Conservation (phyloP, 1,284 basidiomycete genomes). For the Tilletia indica region DNA sequence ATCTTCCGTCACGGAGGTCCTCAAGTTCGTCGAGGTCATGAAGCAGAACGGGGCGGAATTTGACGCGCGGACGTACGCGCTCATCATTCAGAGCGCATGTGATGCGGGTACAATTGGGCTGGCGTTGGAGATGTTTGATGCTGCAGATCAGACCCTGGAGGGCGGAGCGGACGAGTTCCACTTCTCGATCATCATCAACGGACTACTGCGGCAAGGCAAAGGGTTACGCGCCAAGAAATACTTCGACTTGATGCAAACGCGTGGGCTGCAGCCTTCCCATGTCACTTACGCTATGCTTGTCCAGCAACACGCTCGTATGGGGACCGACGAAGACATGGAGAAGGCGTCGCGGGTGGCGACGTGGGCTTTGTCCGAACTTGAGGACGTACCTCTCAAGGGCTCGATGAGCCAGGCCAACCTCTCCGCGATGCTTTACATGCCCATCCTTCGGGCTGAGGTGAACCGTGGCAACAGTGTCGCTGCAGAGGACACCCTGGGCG, state of each 20-base stretch:
- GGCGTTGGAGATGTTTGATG: conserved; percentile 67
- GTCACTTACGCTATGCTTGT: conserved; percentile 71
- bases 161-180: conserved; percentile 61
- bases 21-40: conserved; percentile 67
- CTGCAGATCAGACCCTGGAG: conserved; percentile 32
- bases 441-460: conserved; percentile 11
- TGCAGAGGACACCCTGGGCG: conserved; percentile 7
- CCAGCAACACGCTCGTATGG: conserved; percentile 37
- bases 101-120: conserved; percentile 70
- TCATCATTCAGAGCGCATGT: conserved; percentile 79
- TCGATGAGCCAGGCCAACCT: conserved; percentile 17
- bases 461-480: conserved; percentile 17
- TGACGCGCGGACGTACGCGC: conserved; percentile 69
- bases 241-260: conserved; percentile 71
- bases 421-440: background rate
- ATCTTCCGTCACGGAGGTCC: conserved; percentile 70
- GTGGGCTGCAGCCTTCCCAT: conserved; percentile 69
- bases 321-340: conserved; percentile 35
- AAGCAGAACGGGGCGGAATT: conserved; percentile 63
- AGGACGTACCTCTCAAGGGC: conserved; percentile 12
- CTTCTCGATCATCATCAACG: conserved; percentile 81
- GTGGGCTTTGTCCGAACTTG: conserved; percentile 35
- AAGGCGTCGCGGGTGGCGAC: conserved; percentile 28
- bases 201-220: conserved; percentile 68
- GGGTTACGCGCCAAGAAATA: conserved; percentile 66